phyloP scores from a whole-genome alignment of 129 eudicot species.

The Centrapalus pauciflorus region DNA sequence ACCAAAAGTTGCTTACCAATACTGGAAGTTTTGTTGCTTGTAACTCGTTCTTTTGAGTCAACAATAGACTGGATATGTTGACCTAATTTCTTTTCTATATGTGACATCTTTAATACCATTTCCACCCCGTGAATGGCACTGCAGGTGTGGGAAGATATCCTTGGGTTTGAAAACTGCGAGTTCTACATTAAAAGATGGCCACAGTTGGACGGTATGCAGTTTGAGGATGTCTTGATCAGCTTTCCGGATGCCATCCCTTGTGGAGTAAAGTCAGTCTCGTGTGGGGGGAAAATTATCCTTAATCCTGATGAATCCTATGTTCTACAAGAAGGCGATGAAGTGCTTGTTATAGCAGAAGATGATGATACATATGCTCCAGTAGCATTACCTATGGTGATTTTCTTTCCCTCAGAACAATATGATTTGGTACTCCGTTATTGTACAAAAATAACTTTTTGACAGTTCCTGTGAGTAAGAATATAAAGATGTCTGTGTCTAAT shows the following conservation, averaged over 20 bases:
- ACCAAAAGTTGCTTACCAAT: constrained; percentile 5
- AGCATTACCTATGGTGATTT: constrained; percentile 69
- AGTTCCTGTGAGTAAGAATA: background rate
- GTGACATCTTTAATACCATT: constrained; percentile 8
- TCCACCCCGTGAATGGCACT: background rate
- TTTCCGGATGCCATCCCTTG: constrained; percentile 90
- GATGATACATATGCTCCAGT: constrained; percentile 80
- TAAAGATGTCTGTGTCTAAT: background rate
- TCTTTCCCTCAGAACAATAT: constrained; percentile 23
- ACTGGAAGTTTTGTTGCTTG: background rate
- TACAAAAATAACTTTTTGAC: constrained; percentile 7
- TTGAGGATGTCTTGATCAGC: constrained; percentile 82
- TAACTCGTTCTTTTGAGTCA: background rate
- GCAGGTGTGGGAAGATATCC: constrained; percentile 94
- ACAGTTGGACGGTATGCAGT: constrained; percentile 77
- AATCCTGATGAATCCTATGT: constrained; percentile 83
- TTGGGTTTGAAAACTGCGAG: constrained; percentile 86
- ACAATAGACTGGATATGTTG: background rate
- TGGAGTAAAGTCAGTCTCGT: constrained; percentile 65
- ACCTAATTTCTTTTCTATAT: background rate
- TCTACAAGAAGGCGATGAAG: constrained; percentile 86
- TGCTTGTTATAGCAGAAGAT: constrained; percentile 87
- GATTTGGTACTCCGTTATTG: background rate
- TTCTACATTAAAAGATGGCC: constrained; percentile 88
- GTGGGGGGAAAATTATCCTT: constrained; percentile 67